Conservation (phyloP, 306 rosid species). For the Delonix regia region DNA sequence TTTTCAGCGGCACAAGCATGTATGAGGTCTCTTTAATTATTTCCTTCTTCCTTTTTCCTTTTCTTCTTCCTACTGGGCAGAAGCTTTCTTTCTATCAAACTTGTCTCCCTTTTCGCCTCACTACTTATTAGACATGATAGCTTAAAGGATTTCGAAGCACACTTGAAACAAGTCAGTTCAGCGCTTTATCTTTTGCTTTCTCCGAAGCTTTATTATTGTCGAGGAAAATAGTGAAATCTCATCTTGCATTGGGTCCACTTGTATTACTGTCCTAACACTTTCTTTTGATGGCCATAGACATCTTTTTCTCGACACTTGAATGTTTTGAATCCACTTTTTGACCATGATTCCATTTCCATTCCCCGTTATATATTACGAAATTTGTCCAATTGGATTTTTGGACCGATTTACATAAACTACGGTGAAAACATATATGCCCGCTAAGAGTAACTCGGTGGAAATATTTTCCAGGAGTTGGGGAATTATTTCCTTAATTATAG, state of each 20-base stretch:
- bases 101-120: constrained; percentile 16
- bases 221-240: neutral
- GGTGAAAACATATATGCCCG: neutral
- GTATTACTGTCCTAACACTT: neutral
- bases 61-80: neutral
- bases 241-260: constrained; percentile 13
- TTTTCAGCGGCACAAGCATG: neutral
- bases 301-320: constrained; percentile 20
- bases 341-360: constrained; percentile 5
- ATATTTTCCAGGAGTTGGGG: constrained; percentile 89
- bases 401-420: neutral
- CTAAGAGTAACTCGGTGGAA: neutral
- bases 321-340: constrained; percentile 24
- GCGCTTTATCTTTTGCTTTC: constrained; percentile 49
- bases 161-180: constrained; percentile 33
- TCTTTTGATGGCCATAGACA: constrained; percentile 4
- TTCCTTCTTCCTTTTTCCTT: neutral
- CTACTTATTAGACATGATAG: constrained; percentile 26
- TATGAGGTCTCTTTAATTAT: neutral
- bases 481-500: constrained; percentile 83
- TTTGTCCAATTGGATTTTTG: neutral
- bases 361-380: neutral
- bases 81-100: neutral
- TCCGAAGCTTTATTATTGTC: constrained; percentile 5
- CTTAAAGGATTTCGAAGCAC: constrained; percentile 29